Base-by-base conservation (phyloP, 1,284 basidiomycete genomes). In the Porodaedalea pini region DNA sequence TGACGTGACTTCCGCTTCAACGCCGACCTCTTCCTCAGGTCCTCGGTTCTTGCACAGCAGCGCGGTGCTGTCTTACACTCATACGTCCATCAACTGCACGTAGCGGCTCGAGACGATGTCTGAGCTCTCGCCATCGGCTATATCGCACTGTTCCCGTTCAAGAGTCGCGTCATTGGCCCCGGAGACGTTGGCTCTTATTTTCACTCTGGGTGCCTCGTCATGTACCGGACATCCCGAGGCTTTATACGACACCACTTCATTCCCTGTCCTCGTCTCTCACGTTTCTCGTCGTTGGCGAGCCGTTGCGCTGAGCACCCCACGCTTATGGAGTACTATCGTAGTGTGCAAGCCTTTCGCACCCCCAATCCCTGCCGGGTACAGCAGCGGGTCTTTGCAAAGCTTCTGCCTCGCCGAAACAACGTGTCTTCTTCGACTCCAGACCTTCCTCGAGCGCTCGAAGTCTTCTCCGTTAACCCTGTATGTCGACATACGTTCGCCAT, bases 291-390 rank as follows among this genome's bases (percentile, higher is more conserved):
- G 73, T 59, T 85, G 82, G 82, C 73, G 81, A 39, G 59, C 64
- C 23, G 69, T 84, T 19, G 77, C 77, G 1, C 65, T 76, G 5
- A 67, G 68, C 19, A 80, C 79, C 3, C 71, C 81, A 2, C 70
- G 73, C 29, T 65, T 85, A 15, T 83, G 81, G 80, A 78, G 78
- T 11, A 78, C 72, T 58, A 79, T 77, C 59, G 67, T 82, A 43
- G 77, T 78, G 2, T 66, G 71, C 34, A 75, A 73, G 51, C 65
- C 76, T 63, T 58, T 78, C 31, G 10, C 39, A 17, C 45, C 32
- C 32, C 15, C 21, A 27, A 10, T 11, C 29, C 23, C 7, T 27
- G 13, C 40, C 2, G 5, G 27, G 7, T 43, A 19, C 17, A 23
- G 13, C 11, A 23, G 49, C 10, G 4, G 5, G n/a, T 17, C 51